Evolutionary conservation across 441 rosid genomes (phyloP), one percentile per base, ranked within the genome.

Genomic region (Pelargonium cotyledonis): DNA sequence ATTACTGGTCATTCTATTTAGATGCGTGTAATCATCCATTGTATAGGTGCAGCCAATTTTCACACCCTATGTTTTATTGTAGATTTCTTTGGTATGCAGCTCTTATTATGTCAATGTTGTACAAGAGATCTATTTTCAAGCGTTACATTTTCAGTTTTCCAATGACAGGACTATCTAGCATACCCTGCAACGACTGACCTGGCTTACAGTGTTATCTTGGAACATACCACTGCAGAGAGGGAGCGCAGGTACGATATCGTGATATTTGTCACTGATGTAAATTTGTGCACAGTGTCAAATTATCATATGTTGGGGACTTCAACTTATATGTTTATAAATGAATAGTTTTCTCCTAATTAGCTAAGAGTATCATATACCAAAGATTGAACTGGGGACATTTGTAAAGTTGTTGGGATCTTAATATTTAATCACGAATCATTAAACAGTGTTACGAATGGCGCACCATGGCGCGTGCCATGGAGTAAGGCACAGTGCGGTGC

Each of bases 141-240:
- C 31, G 65, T 83, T 65, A 76, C 73, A 51, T 35, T 65, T 41
- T 74, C 47, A 9, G 31, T 67, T 70, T 55, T 65, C 4, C 8
- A 67, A 75, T 86, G 81, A 77, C 87, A 95, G 99, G 98, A 95
- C 68, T 95, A 95, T 84, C 77, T 95, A 65, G 96, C 98, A 64
- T 75, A 84, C 64, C 77, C 94, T 63, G 73, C 85, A 63, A 95
- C 99, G 51, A 90, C 83, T 70, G 98, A 95, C 82, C 75, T 87
- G 79, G 90, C 99, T 10, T 95, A 88, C 76, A 69, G 79, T 86
- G 90, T 92, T 73, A 83, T 95, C 76, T 82, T 95, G 77, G 99
- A 92, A 75, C 99, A 92, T 81, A 86, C 99, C 40, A 82, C 87
- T 70, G 88, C 98, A 41, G 99, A 95, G 80, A 92, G 94, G 80